Evolutionary conservation across 208 protist genomes (phyloP).

Genomic region (Novymonas esmeraldas): DNA sequence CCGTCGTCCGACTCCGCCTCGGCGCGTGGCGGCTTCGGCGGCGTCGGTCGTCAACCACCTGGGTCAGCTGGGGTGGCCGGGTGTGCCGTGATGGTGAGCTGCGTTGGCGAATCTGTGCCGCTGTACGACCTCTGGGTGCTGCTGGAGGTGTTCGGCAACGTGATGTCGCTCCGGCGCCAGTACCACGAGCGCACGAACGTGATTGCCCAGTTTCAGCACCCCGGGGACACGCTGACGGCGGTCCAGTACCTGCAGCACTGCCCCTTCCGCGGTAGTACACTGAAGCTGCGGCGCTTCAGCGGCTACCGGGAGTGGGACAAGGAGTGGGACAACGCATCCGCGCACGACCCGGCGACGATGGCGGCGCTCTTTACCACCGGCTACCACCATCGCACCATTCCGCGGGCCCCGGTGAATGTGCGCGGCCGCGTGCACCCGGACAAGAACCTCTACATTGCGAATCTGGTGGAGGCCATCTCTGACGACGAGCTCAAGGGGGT

Average conservation of each 20-base stretch:
- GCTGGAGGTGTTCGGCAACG: constrained; percentile 91
- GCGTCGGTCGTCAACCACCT: background rate
- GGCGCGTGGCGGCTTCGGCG: constrained; percentile 9
- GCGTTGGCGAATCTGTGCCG: constrained; percentile 63
- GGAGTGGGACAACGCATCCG: constrained; percentile 79
- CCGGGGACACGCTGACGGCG: constrained; percentile 61
- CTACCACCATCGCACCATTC: constrained; percentile 84
- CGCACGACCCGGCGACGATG: constrained; percentile 69
- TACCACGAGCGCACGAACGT: constrained; percentile 75
- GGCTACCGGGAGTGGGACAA: constrained; percentile 73
- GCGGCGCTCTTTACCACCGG: constrained; percentile 67
- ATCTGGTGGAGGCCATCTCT: constrained; percentile 65
- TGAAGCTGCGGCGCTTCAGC: constrained; percentile 73
- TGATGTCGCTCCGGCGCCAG: constrained; percentile 82
- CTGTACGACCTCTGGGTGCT: constrained; percentile 87
- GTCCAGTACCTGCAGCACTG: constrained; percentile 78
- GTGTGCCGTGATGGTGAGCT: constrained; percentile 67
- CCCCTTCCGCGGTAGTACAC: constrained; percentile 60
- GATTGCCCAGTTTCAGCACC: constrained; percentile 82
- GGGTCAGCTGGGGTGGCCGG: constrained; percentile 24
- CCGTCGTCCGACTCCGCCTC: constrained; percentile 1
- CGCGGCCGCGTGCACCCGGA: constrained; percentile 65
- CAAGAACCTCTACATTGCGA: constrained; percentile 82
- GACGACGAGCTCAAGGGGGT: constrained; percentile 66
- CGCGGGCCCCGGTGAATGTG: constrained; percentile 67